Evolutionary conservation across 257 asterid genomes (phyloP).

Genomic region (Knoxia roxburghii): DNA sequence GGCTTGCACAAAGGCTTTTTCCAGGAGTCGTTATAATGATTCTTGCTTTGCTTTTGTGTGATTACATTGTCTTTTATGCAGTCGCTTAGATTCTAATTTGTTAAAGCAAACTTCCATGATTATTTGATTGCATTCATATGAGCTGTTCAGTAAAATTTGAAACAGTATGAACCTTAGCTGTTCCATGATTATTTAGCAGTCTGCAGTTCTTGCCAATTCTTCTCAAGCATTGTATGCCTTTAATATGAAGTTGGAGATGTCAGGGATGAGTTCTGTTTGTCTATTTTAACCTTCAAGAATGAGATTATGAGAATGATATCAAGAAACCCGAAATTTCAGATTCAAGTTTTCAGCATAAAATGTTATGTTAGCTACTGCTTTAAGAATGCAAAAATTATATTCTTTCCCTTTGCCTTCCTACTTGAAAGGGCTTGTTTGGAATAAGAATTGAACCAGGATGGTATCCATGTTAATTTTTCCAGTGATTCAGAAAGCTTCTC

Average conservation of each 20-base stretch:
- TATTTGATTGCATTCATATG: not conserved
- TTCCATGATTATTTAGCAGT: not conserved
- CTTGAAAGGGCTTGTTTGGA: not conserved
- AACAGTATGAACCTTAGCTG: not conserved
- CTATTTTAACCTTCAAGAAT: not conserved
- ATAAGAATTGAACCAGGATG: not conserved
- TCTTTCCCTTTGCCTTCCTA: not conserved
- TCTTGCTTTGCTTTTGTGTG: not conserved
- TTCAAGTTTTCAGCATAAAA: not conserved
- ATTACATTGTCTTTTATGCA: not conserved
- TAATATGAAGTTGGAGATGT: no score
- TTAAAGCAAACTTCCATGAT: no score
- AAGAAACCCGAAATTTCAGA: not conserved
- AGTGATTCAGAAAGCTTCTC: conserved; percentile 35
- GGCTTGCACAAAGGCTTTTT: not conserved
- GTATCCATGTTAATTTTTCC: conserved; percentile 16
- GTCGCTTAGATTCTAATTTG: no score
- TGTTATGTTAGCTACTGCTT: not conserved
- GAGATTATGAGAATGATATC: not conserved
- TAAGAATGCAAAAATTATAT: not conserved
- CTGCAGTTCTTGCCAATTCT: not conserved
- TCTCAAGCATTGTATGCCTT: not conserved
- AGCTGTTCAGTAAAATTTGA: not conserved
- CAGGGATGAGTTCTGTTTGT: no score
- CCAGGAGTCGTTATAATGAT: not conserved